Percentiles rank a stretch among this genome's conserved stretches.
phyloP scores from a whole-genome alignment of 2,329 filamentous ascomycete species.

The Xylariaceae sp. region DNA sequence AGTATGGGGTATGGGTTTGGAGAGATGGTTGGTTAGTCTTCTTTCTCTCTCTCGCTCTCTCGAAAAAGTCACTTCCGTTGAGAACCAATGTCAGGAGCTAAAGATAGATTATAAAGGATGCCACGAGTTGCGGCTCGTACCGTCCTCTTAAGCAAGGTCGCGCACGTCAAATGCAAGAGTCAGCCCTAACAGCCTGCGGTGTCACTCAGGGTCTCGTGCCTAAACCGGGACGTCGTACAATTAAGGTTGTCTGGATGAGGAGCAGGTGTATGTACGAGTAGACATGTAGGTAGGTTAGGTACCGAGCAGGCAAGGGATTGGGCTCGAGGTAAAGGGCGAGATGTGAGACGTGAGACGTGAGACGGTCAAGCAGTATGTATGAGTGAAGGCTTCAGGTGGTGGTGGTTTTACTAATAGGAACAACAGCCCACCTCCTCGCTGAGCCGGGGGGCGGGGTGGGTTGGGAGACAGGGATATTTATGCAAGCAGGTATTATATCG shows the following conservation, averaged over 20 bases:
- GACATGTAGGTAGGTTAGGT: background rate
- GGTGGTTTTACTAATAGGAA: constrained; percentile 11
- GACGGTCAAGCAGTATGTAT: background rate
- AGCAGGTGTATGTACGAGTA: background rate
- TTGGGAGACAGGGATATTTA: constrained; percentile 12
- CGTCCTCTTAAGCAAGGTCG: constrained; percentile 14
- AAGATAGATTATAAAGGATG: background rate
- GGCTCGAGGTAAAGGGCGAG: background rate
- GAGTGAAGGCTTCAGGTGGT: constrained; percentile 17
- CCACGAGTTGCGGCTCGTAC: constrained; percentile 9
- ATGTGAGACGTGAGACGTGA: background rate
- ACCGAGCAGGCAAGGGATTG: constrained; percentile 6
- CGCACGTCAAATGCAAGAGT: constrained; percentile 14
- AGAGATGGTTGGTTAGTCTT: background rate
- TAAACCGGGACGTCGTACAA: constrained; percentile 11
- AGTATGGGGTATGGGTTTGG: background rate
- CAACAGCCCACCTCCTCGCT: constrained; percentile 15
- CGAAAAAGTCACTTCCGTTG: background rate
- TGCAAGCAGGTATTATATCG: constrained; percentile 4
- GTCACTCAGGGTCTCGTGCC: constrained; percentile 8
- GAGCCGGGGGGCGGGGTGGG: constrained; percentile 16
- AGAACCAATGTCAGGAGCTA: constrained; percentile 7
- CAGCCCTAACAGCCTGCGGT: constrained; percentile 13
- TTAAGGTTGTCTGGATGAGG: background rate
- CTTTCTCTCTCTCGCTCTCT: background rate